phyloP scores from a whole-genome alignment of 2,329 filamentous ascomycete species.

The Aspergillus luchuensis region DNA sequence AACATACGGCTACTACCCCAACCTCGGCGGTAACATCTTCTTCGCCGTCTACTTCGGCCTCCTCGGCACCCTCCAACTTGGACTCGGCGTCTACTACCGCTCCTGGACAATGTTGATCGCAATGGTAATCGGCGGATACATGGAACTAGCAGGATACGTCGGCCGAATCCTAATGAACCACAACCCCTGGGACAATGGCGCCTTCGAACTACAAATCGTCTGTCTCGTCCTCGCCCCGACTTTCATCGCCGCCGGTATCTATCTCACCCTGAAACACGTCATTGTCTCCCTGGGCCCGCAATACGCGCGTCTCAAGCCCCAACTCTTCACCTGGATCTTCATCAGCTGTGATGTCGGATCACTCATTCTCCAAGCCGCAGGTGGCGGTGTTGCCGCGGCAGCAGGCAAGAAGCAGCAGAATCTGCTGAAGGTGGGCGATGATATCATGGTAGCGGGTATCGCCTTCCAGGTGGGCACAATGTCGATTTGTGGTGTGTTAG shows the following conservation, averaged over 20 bases:
- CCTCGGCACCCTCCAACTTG: constrained; percentile 51
- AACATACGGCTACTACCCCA: constrained; percentile 58
- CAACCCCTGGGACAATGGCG: constrained; percentile 53
- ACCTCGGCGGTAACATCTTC: constrained; percentile 54
- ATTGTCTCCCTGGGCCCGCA: constrained; percentile 57
- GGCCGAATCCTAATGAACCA: constrained; percentile 56
- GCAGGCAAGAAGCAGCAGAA: constrained; percentile 42
- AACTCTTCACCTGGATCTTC: constrained; percentile 61
- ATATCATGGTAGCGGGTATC: constrained; percentile 62
- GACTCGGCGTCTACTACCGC: constrained; percentile 52
- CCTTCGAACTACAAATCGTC: constrained; percentile 59
- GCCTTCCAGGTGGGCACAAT: constrained; percentile 58
- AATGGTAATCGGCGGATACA: constrained; percentile 50
- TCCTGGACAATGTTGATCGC: constrained; percentile 60
- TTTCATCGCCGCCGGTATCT: constrained; percentile 58
- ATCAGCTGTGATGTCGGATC: constrained; percentile 60
- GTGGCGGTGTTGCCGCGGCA: constrained; percentile 60
- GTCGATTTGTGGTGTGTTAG: constrained; percentile 39
- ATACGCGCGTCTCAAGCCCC: constrained; percentile 51
- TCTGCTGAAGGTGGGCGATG: constrained; percentile 51
- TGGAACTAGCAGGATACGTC: constrained; percentile 59
- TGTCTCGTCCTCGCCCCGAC: constrained; percentile 60
- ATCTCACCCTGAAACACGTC: constrained; percentile 59
- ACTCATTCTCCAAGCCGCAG: constrained; percentile 61
- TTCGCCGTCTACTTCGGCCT: constrained; percentile 56